Conservation (phyloP, 345 rosid genomes). For the Crucihimalaya himalaica region DNA sequence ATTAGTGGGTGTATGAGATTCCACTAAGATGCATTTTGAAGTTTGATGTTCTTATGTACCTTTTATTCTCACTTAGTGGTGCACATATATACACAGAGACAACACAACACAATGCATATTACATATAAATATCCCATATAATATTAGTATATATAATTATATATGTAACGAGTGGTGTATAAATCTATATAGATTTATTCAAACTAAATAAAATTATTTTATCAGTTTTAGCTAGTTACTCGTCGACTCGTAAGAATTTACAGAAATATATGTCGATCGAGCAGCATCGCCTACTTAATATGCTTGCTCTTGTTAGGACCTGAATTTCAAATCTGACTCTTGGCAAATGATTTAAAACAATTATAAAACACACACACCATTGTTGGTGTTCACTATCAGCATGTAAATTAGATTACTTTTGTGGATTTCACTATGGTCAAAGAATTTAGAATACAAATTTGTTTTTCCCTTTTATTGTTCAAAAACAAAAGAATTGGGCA, state of each 20-base stretch:
- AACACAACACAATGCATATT: conserved; percentile 21
- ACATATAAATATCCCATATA: neutral
- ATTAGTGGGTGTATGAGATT: conserved; percentile 42
- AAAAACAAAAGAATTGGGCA: too few species aligned
- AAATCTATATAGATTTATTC: too few species aligned
- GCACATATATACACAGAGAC: conserved; percentile 31
- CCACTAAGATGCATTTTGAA: conserved; percentile 40
- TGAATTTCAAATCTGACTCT: neutral
- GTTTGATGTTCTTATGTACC: conserved; percentile 40
- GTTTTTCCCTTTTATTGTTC: too few species aligned
- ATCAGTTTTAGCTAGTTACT: neutral
- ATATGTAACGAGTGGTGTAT: neutral
- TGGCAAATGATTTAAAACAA: neutral
- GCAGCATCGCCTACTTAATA: neutral
- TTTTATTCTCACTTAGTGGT: conserved; percentile 38
- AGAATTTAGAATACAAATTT: too few species aligned
- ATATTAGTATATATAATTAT: neutral
- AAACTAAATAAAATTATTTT: too few species aligned
- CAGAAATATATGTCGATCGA: conserved; percentile 19
- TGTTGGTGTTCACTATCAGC: neutral
- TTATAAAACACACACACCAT: neutral
- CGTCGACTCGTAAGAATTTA: neutral
- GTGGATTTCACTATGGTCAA: too few species aligned
- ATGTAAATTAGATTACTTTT: too few species aligned
- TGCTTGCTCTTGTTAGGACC: neutral